phyloP scores from a whole-genome alignment of 805 yeast genomes.

The Suhomyces sp. region DNA sequence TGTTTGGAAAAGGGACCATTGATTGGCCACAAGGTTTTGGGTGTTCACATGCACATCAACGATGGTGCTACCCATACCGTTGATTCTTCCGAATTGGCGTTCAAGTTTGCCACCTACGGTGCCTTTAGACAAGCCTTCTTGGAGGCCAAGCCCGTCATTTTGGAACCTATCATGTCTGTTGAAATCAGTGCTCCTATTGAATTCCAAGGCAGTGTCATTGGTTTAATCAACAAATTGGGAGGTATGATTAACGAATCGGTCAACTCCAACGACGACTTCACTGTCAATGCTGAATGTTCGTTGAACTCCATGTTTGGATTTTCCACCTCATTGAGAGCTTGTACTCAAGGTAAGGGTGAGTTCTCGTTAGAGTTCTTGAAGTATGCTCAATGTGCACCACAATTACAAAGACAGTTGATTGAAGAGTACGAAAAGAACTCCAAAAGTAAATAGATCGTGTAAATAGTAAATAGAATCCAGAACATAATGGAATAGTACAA shows the following conservation, averaged over 20 bases:
- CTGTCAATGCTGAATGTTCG: conserved; percentile 93
- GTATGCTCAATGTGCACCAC: conserved; percentile 87
- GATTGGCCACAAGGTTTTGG: conserved; percentile 90
- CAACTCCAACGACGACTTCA: conserved; percentile 90
- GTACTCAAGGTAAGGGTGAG: conserved; percentile 98
- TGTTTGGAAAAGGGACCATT: conserved; percentile 95
- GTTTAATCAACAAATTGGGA: conserved; percentile 83
- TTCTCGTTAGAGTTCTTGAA: conserved; percentile 92
- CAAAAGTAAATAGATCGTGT: conserved; percentile 18
- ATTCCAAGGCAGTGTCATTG: conserved; percentile 92
- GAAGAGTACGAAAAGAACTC: conserved; percentile 58
- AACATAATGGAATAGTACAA: not conserved
- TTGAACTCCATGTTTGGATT: conserved; percentile 94
- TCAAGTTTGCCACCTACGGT: conserved; percentile 85
- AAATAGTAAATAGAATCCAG: conserved; percentile 4
- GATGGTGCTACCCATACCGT: conserved; percentile 98
- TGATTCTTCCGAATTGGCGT: conserved; percentile 94
- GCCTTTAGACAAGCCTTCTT: conserved; percentile 92
- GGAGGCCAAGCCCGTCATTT: conserved; percentile 77
- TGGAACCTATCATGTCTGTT: conserved; percentile 96
- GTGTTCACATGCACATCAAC: conserved; percentile 87
- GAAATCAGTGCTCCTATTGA: conserved; percentile 93
- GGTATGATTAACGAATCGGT: conserved; percentile 94
- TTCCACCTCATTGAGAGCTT: conserved; percentile 91
- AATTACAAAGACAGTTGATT: conserved; percentile 84